Evolutionary conservation across 1,284 basidiomycete species (phyloP).

Genomic region (Amylostereum areolatum): DNA sequence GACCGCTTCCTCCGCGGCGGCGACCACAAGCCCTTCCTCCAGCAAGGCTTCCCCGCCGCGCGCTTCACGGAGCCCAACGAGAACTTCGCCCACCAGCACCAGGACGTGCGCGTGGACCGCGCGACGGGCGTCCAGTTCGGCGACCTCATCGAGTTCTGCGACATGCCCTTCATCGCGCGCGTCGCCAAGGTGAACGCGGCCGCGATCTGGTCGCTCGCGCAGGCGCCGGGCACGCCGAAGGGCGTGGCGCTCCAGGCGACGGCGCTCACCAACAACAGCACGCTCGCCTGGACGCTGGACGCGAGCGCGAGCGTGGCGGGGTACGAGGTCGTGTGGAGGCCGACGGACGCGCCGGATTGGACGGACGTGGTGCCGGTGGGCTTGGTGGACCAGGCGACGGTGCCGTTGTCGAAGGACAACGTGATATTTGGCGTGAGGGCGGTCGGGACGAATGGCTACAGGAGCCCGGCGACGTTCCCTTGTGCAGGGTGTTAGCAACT

Average conservation of each 20-base stretch:
- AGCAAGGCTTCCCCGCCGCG: slow-evolving; percentile 42
- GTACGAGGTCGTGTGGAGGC: slow-evolving; percentile 48
- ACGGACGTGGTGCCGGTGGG: slow-evolving; percentile 43
- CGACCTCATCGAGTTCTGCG: slow-evolving; percentile 45
- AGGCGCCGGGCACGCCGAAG: slow-evolving; percentile 46
- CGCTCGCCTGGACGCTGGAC: slow-evolving; percentile 38
- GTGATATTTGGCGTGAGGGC: slow-evolving; percentile 44
- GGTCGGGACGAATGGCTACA: slow-evolving; percentile 45
- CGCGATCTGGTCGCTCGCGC: slow-evolving; percentile 45
- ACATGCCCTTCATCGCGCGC: slow-evolving; percentile 42
- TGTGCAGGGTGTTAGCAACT: too few species aligned
- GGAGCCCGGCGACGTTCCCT: slow-evolving; percentile 44
- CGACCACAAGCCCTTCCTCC: slow-evolving; percentile 46
- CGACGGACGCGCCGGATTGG: slow-evolving; percentile 42
- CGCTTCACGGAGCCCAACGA: slow-evolving; percentile 52
- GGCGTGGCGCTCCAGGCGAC: slow-evolving; percentile 38
- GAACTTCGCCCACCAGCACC: slow-evolving; percentile 51
- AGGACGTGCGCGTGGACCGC: slow-evolving; percentile 40
- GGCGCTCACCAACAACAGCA: slow-evolving; percentile 47
- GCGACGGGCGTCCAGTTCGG: slow-evolving; percentile 43
- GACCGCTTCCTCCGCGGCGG: slow-evolving; percentile 49
- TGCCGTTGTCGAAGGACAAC: slow-evolving; percentile 45
- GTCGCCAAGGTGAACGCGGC: slow-evolving; percentile 49
- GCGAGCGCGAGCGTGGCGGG: slow-evolving; percentile 28
- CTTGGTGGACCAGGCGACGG: slow-evolving; percentile 31